Evolutionary conservation across 371 early-diverging fungal genomes (phyloP), one percentile per base, ranked within the genome.

Genomic region (Neoconidiobolus thromboides): DNA sequence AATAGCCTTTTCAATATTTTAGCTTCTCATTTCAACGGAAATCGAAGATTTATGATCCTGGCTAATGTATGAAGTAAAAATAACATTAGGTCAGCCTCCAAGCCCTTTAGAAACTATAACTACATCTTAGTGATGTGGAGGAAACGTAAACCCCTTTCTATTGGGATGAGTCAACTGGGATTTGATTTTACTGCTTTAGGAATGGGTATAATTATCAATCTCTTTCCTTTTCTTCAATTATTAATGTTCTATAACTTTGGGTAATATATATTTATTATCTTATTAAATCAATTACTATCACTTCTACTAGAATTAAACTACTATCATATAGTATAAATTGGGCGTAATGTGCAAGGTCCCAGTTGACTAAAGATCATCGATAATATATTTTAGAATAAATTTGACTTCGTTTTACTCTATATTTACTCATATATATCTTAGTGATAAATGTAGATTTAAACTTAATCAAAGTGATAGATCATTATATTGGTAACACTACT

Each of bases 101-200:
- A 78, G 71, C 48, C 72, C 76, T 0, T 48, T n/a, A 3, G 36
- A 43, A 47, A 38, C 48, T 3, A 41, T 10, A 26, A 5, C 53
- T 0, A 14, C 2, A 1, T 1, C 51, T 14, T 3, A 2, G 43
- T 58, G 46, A 37, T 37, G 48, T 43, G 58, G 58, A 9, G 58
- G 48, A 6, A 15, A 40, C 12, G 36, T 47, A 48, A 9, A 14
- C 2, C 48, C 71, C 37, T 89, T 89, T 54, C 90, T 72, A 3
- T 91, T 92, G 4, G 86, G 83, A 62, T 91, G 92, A 0, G 77
- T 85, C 1, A 92, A 62, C 62, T 92, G 93, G 62, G 88, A 78
- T 44, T 76, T 89, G 5, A 78, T 65, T 38, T 75, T 66, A n/a
- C 73, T 62, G 7, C 82, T 82, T 46, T 77, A 76, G 3, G 72